A percentile compares a stretch with the other conserved stretches of the same genome.
Conservation (phyloP, 768 basidiomycete genomes). For the Pseudohyphozyma bogoriensis region DNA sequence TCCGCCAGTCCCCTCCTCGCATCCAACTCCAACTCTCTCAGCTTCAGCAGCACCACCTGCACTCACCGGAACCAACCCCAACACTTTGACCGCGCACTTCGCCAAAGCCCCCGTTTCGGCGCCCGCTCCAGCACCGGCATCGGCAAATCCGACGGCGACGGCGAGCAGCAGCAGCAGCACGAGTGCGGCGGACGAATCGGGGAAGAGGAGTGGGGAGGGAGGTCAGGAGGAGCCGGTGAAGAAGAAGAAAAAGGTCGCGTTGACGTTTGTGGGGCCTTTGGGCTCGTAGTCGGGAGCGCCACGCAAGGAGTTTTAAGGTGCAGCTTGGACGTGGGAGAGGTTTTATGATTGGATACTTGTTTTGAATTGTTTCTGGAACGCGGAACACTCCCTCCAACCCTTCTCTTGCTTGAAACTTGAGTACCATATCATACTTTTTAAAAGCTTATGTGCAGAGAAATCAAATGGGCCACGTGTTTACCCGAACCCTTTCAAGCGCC, state of each 20-base stretch:
- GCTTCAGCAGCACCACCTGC: not conserved
- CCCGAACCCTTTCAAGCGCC: no score
- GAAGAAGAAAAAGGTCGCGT: not conserved
- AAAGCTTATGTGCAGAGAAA: no score
- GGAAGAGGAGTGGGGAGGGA: not conserved
- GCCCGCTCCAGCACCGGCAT: not conserved
- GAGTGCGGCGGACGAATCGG: not conserved
- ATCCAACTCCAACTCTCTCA: not conserved
- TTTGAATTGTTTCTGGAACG: no score
- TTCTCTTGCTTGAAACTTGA: no score
- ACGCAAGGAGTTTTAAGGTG: no score
- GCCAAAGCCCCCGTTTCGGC: not conserved
- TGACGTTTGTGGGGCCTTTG: not conserved
- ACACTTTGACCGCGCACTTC: not conserved
- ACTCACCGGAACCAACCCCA: no score
- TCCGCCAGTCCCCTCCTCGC: not conserved
- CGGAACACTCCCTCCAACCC: no score
- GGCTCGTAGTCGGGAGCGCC: not conserved
- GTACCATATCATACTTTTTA: no score
- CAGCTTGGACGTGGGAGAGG: not conserved
- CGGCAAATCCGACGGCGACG: not conserved
- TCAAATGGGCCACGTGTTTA: no score
- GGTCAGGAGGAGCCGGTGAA: not conserved
- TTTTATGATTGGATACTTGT: not conserved
- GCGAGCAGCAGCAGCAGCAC: no score